These are phyloP conservation scores for Globisporangium polare DNA, from an alignment of 352 stramenopile species.

Conservation along the genomic window DNA sequence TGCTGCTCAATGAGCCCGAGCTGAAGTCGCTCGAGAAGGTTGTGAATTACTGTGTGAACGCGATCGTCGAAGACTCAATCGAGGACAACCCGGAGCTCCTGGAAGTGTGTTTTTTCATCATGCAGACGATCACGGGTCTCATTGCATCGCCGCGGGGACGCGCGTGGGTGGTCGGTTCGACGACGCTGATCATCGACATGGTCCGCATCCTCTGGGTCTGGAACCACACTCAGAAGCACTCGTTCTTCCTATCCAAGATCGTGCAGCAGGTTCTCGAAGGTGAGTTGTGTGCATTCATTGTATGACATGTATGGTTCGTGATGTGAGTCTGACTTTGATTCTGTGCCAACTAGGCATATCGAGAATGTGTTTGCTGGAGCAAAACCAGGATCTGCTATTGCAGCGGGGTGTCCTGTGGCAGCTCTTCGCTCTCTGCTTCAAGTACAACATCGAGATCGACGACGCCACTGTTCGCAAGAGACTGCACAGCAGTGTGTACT, in stretches of 20 bases:
- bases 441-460: constrained; percentile 64
- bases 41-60: constrained; percentile 63
- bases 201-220: constrained; percentile 71
- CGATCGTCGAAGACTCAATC: constrained; percentile 37
- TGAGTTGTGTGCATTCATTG: constrained; percentile 21
- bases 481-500: constrained; percentile 33
- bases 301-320: background rate
- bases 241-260: constrained; percentile 59
- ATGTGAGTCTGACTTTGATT: background rate
- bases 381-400: constrained; percentile 55
- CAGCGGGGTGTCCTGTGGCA: constrained; percentile 64
- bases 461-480: constrained; percentile 37
- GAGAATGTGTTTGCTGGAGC: constrained; percentile 47
- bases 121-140: constrained; percentile 71
- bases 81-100: constrained; percentile 30
- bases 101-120: constrained; percentile 53
- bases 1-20: constrained; percentile 45
- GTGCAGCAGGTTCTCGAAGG: constrained; percentile 74
- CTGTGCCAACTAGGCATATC: constrained; percentile 41
- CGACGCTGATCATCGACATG: constrained; percentile 67
- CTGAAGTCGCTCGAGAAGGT: constrained; percentile 57
- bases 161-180: constrained; percentile 58
- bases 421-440: constrained; percentile 57
- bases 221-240: constrained; percentile 43
- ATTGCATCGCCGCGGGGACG: constrained; percentile 47